phyloP scores from a whole-genome alignment of 2,329 filamentous ascomycete species.

The Polychaeton citri region DNA sequence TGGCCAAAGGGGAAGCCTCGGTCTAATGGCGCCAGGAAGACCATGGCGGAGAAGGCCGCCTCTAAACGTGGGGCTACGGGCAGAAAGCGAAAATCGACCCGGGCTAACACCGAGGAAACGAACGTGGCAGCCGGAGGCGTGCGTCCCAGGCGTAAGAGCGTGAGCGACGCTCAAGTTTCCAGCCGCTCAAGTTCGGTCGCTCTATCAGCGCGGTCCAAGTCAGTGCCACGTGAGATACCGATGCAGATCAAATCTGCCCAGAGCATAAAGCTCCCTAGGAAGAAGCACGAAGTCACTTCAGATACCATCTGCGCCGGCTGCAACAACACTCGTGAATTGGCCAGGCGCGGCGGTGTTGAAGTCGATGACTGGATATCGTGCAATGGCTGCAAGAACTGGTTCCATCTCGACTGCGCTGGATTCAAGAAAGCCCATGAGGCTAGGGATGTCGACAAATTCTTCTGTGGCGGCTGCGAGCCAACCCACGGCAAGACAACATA shows the following conservation, averaged over 20 bases:
- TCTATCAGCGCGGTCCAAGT: slow-evolving; percentile 7
- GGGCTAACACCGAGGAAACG: background rate
- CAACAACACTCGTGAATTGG: slow-evolving; percentile 39
- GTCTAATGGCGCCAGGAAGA: slow-evolving; percentile 22
- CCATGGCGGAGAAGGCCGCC: slow-evolving; percentile 22
- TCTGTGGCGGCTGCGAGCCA: slow-evolving; percentile 47
- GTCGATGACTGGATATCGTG: slow-evolving; percentile 54
- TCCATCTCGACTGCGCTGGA: slow-evolving; percentile 53
- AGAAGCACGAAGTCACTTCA: slow-evolving; percentile 15
- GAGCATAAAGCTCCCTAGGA: slow-evolving; percentile 15
- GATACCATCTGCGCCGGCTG: slow-evolving; percentile 44
- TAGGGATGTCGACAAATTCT: slow-evolving; percentile 54
- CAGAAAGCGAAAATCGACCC: slow-evolving; percentile 18
- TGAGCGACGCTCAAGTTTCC: slow-evolving; percentile 5
- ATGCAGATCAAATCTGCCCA: slow-evolving; percentile 13
- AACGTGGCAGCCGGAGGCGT: background rate
- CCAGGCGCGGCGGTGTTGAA: slow-evolving; percentile 30
- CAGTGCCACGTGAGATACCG: slow-evolving; percentile 15
- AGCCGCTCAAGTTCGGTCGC: background rate
- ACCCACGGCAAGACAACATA: slow-evolving; percentile 50
- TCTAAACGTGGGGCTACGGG: slow-evolving; percentile 12
- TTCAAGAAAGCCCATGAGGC: slow-evolving; percentile 52
- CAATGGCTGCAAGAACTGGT: slow-evolving; percentile 56
- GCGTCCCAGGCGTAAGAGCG: slow-evolving; percentile 13
- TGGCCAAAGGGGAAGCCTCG: slow-evolving; percentile 35